These are phyloP conservation scores for Larix kaempferi DNA, from an alignment of 75 land plant genomes.

Conservation along the genomic window DNA sequence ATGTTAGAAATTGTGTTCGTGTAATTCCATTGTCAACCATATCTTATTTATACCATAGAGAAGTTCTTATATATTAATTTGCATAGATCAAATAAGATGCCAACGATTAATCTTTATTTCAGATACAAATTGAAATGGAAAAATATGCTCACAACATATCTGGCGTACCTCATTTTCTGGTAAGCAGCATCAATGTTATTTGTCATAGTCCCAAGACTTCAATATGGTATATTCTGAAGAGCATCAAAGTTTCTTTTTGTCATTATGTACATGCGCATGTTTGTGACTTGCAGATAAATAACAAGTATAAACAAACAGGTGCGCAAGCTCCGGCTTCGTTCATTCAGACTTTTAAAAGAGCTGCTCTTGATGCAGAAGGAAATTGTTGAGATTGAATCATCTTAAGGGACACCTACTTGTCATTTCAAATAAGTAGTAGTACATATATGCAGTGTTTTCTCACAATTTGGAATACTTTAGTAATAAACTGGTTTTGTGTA, in stretches of 20 bases:
- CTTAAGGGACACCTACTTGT: neutral
- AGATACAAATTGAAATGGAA: constrained; percentile 16
- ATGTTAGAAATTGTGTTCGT: neutral
- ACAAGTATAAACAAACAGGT: constrained; percentile 28
- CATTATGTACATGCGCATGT: neutral
- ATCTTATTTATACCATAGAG: neutral
- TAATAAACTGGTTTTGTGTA: too few relatives aligned
- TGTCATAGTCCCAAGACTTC: too few relatives aligned
- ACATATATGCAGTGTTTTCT: too few relatives aligned
- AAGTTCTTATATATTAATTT: neutral
- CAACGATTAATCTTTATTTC: neutral
- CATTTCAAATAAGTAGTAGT: neutral
- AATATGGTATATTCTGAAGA: neutral
- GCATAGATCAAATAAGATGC: neutral
- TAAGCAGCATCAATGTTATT: neutral
- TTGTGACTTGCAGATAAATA: constrained; percentile 21
- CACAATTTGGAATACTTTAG: too few relatives aligned
- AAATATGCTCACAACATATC: constrained; percentile 15
- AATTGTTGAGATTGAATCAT: neutral
- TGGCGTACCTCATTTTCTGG: constrained; percentile 38
- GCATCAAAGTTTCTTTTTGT: neutral
- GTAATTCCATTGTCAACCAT: neutral
- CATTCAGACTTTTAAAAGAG: constrained; percentile 21
- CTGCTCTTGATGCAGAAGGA: constrained; percentile 6
- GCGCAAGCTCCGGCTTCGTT: constrained; percentile 36